phyloP scores from a whole-genome alignment of 2,329 filamentous ascomycete genomes.

The Arthrocladium fulminans region DNA sequence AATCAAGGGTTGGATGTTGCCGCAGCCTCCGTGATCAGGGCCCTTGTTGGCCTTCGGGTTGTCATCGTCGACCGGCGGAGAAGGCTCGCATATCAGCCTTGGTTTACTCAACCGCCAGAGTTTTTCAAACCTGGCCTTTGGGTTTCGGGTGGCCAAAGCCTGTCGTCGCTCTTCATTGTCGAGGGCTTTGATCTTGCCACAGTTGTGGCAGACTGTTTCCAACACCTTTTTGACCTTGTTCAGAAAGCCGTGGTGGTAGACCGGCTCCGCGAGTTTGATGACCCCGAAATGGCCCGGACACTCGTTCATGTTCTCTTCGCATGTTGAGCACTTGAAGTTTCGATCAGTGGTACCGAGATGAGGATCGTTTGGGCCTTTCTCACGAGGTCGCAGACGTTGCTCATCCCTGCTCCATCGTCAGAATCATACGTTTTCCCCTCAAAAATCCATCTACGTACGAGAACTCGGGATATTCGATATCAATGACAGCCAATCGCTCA shows the following conservation, averaged over 20 bases:
- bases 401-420: slow-evolving; percentile 54
- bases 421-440: slow-evolving; percentile 12
- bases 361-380: slow-evolving; percentile 88
- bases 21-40: slow-evolving; percentile 73
- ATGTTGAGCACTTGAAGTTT: slow-evolving; percentile 91
- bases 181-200: slow-evolving; percentile 94
- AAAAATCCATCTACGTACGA: slow-evolving; percentile 48
- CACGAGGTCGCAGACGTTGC: slow-evolving; percentile 78
- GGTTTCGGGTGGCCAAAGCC: slow-evolving; percentile 77
- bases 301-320: slow-evolving; percentile 87
- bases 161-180: slow-evolving; percentile 62
- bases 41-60: slow-evolving; percentile 53
- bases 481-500: slow-evolving; percentile 94
- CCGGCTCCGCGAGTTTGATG: slow-evolving; percentile 92
- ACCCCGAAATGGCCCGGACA: slow-evolving; percentile 98
- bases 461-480: slow-evolving; percentile 96
- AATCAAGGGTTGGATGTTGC: slow-evolving; percentile 80
- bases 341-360: slow-evolving; percentile 94
- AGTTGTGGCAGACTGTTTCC: slow-evolving; percentile 98
- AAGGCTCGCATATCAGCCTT: slow-evolving; percentile 74
- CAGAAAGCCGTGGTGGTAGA: slow-evolving; percentile 93
- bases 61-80: slow-evolving; percentile 57
- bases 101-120: slow-evolving; percentile 90
- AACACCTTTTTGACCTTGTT: slow-evolving; percentile 99
- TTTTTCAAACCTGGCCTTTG: slow-evolving; percentile 85